phyloP scores from a whole-genome alignment of 176 grass and related monocot genomes.

The Phyllostachys edulis region DNA sequence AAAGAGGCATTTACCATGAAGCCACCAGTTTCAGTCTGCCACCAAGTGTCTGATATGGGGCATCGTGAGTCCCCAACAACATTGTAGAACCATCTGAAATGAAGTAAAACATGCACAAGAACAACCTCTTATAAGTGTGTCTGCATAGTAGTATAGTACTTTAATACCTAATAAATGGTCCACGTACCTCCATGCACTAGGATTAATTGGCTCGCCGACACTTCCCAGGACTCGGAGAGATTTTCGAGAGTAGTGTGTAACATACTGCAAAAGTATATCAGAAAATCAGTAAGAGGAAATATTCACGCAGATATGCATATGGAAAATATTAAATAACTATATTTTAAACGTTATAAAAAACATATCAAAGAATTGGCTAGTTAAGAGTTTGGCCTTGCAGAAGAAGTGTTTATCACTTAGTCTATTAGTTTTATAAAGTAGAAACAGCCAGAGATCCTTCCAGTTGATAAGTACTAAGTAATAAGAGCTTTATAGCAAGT shows the following conservation, averaged over 20 bases:
- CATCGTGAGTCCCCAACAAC: constrained; percentile 79
- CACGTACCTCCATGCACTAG: constrained; percentile 89
- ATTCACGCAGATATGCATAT: neutral
- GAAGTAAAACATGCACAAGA: constrained; percentile 34
- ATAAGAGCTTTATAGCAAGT: constrained; percentile 18
- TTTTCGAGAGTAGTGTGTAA: constrained; percentile 73
- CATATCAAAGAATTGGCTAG: neutral
- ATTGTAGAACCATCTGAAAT: constrained; percentile 90
- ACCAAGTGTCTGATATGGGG: constrained; percentile 97
- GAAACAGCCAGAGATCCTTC: neutral
- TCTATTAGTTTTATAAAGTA: constrained; percentile 11
- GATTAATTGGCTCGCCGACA: constrained; percentile 97
- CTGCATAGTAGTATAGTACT: constrained; percentile 20
- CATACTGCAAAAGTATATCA: constrained; percentile 66
- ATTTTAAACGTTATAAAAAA: constrained; percentile 18
- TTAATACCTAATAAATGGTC: constrained; percentile 19
- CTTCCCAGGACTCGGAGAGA: constrained; percentile 91
- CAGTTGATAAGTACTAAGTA: neutral
- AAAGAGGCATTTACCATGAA: constrained; percentile 69
- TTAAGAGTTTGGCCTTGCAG: neutral
- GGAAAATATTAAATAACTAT: neutral
- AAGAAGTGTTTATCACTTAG: neutral
- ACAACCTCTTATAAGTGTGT: constrained; percentile 24
- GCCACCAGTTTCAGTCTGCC: constrained; percentile 97
- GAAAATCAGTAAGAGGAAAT: constrained; percentile 28